Evolutionary conservation across 2,329 filamentous ascomycete species (phyloP), one percentile per base, ranked within the genome.

Genomic region (Aspergillus flavus): DNA sequence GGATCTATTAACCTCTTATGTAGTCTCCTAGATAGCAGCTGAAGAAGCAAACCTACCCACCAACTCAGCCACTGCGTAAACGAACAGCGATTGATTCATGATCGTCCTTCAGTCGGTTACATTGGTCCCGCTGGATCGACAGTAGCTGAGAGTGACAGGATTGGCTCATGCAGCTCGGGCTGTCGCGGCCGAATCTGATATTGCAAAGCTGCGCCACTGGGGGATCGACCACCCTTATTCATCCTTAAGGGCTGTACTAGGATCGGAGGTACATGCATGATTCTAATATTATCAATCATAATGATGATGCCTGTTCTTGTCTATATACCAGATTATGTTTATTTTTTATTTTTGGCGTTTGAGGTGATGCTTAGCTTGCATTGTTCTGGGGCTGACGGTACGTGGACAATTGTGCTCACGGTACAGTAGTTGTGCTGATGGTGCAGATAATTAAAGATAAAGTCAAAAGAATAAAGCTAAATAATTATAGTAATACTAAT

Each of bases 181-280:
- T 41, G 28, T 45, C 46, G 30, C 58, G 36, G 34, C 58, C 36
- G 58, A 54, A 59, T 53, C 28, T 59, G 58, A 43, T 59, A 59
- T 57, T 50, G 43, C 57, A 57, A 32, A n/a, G 54, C 63, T 62
- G 63, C 60, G 63, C 60, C 63, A 64, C 60, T 19, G 34, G 39
- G 53, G 28, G 32, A 63, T 59, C 53, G 54, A 32, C 54, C 30
- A 57, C 21, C 41, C 48, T 61, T 57, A 57, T 61, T 61, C 45
- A 50, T 55, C 52, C 52, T 55, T 32, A 39, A 14, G 7, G 34
- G 52, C 34, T 39, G 34, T 39, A 39, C 32, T 55, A 55, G 52
- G 52, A 7, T 39, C 21, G 26, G 11, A 55, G 32, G 32, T 52
- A 36, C 34, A 52, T 30, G 53, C 12, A 6, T 50, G 58, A 32